Evolutionary conservation across 768 basidiomycete genomes (phyloP).

Genomic region (Antrodiella citrinella): DNA sequence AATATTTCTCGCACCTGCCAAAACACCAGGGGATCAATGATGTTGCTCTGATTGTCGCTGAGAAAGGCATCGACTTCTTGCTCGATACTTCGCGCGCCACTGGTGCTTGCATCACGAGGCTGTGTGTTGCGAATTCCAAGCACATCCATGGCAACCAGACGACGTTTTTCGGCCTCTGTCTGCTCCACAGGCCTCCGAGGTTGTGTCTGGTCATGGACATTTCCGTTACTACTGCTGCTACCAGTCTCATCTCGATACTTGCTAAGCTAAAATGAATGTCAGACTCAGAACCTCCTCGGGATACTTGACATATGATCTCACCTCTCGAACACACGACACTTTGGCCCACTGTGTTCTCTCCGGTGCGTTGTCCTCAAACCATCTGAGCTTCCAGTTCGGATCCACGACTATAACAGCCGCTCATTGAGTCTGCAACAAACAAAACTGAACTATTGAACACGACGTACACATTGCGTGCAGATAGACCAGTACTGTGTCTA

Average conservation of each 20-base stretch:
- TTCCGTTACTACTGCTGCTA: too few relatives aligned
- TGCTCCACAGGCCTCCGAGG: too few relatives aligned
- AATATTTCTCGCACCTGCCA: neutral
- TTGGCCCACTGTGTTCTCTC: neutral
- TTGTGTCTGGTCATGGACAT: too few relatives aligned
- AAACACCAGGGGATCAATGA: neutral
- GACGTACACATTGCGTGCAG: slow-evolving; percentile 8
- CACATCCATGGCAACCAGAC: neutral
- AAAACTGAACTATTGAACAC: neutral
- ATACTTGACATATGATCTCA: too few relatives aligned
- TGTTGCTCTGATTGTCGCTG: neutral
- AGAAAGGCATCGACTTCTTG: neutral
- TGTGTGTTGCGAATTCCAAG: neutral
- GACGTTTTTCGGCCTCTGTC: too few relatives aligned
- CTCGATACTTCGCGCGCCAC: neutral
- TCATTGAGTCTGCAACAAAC: neutral
- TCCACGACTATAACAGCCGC: neutral
- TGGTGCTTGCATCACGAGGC: neutral
- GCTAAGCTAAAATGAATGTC: too few relatives aligned
- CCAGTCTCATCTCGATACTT: too few relatives aligned
- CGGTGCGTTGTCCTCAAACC: neutral
- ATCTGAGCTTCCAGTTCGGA: neutral
- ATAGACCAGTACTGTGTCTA: slow-evolving; percentile 2
- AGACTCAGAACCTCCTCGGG: too few relatives aligned
- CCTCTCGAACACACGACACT: too few relatives aligned